Base-by-base conservation (phyloP, 73 alveolate species). In the Symbiodinium natans region DNA sequence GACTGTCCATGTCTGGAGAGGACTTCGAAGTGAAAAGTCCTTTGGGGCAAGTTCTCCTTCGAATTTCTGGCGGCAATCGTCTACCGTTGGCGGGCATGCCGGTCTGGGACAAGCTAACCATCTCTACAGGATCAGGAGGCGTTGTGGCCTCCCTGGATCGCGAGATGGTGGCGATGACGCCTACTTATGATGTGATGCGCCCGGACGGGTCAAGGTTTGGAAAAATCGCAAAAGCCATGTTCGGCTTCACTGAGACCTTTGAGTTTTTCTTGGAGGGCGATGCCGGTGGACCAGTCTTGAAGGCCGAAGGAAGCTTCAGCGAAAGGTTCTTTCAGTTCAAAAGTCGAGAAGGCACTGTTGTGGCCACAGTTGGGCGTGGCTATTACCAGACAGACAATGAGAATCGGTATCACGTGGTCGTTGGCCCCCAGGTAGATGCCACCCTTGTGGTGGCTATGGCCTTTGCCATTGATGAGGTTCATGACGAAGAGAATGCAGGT, bases 131-230 rank as follows among this genome's bases (percentile, higher is more conserved):
- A 23, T 33, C 77, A 17, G 98, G 98, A 1, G 63, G 54, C 15
- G 40, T 21, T 17, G 43, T 92, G n/a, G 98, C 98, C 71, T 29
- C 63, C 41, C 23, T 92, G 92, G 98, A 92, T 77, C 89, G 98
- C n/a, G 98, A 92, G 83, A 73, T 92, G 98, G 63, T 92, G 13
- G 89, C 98, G 82, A 92, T 92, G 98, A 92, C 98, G 43, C 98
- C 98, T 40, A 92, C 98, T 63, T 92, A 92, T 36, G 98, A 92
- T 9, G 92, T 92, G 89, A 11, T 92, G 19, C 98, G 98, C 39
- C 98, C 98, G 2, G 98, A 92, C n/a, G 98, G 94, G 17, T 40
- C 46, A 34, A 25, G 29, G 41, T 13, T 56, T 42, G 83, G 93
- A 3, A 33, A 54, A 10, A 31, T 41, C n/a, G 13, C 89, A 19